Conservation (phyloP, 2,329 filamentous ascomycete species). For the Fusarium devonianum region DNA sequence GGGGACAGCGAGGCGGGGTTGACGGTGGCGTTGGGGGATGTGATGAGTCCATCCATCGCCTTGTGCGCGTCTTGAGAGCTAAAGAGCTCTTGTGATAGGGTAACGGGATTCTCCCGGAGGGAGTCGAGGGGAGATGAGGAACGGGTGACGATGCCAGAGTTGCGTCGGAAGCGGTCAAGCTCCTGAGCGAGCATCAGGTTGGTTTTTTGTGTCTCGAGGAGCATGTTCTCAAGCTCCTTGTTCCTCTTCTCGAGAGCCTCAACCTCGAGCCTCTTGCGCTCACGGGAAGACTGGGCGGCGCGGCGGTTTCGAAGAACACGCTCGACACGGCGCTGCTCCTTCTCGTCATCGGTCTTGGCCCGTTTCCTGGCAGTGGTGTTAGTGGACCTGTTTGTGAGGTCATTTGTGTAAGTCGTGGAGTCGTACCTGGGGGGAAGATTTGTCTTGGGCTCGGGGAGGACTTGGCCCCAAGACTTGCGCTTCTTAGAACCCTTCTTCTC, state of each 20-base stretch:
- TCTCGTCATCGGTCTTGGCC: conserved; percentile 98
- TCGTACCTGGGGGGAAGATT: conserved; percentile 87
- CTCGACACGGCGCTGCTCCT: conserved; percentile 97
- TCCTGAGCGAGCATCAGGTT: conserved; percentile 59
- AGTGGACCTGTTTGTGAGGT: conserved; percentile 18
- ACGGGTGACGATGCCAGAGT: conserved; percentile 51
- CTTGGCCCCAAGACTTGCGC: conserved; percentile 98
- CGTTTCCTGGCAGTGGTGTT: conserved; percentile 72
- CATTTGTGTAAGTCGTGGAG: neutral
- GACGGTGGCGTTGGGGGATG: conserved; percentile 56
- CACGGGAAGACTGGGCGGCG: conserved; percentile 93
- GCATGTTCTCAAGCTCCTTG: conserved; percentile 69
- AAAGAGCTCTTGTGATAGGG: conserved; percentile 67
- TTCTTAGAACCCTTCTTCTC: conserved; percentile 85
- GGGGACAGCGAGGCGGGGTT: conserved; percentile 69
- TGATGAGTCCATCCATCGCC: conserved; percentile 53
- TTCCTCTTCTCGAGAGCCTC: conserved; percentile 84
- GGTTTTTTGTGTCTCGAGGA: conserved; percentile 65
- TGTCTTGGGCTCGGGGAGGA: conserved; percentile 95
- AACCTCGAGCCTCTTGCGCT: conserved; percentile 88
- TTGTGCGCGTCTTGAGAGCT: conserved; percentile 53
- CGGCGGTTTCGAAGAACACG: conserved; percentile 95
- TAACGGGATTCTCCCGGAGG: conserved; percentile 57
- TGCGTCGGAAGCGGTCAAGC: conserved; percentile 57
- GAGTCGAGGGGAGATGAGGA: conserved; percentile 53